These are phyloP conservation scores for Aquilaria yunnanensis DNA, from an alignment of 345 rosid genomes.

Conservation along the genomic window DNA sequence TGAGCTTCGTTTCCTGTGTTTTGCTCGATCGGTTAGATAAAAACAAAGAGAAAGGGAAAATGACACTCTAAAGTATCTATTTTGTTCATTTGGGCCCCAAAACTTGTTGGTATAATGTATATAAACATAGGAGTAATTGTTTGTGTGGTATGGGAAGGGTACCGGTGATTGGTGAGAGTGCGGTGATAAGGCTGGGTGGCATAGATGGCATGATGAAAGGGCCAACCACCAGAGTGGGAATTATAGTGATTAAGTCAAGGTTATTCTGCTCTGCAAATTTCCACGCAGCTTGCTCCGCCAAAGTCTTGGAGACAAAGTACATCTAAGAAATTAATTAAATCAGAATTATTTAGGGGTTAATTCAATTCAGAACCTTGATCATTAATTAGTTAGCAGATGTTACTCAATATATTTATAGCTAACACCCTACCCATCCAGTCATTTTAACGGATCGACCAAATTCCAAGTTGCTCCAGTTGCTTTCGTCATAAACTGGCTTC, in stretches of 20 bases:
- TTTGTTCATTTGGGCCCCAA: too few species aligned
- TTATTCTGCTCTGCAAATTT: constrained; percentile 26
- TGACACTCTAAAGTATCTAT: too few species aligned
- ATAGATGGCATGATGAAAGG: constrained; percentile 24
- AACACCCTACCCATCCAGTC: constrained; percentile 26
- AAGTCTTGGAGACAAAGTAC: constrained; percentile 23
- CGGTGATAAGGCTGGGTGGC: constrained; percentile 23
- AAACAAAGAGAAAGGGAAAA: background rate
- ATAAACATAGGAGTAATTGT: background rate
- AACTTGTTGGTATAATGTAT: too few species aligned
- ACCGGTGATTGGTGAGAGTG: constrained; percentile 22
- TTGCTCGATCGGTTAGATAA: background rate
- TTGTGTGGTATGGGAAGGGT: too few species aligned
- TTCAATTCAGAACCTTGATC: too few species aligned
- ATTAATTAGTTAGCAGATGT: too few species aligned
- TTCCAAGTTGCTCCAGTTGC: constrained; percentile 29
- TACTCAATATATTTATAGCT: background rate
- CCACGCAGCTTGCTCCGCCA: constrained; percentile 29
- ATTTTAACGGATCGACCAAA: constrained; percentile 15
- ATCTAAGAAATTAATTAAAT: constrained; percentile 5
- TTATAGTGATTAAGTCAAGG: constrained; percentile 24
- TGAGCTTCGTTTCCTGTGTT: constrained; percentile 20
- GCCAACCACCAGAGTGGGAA: constrained; percentile 25
- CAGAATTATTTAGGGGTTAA: background rate
- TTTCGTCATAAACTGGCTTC: constrained; percentile 19